Percentiles rank a stretch among this genome's conserved stretches.
Conservation (phyloP, 225 moss, liverwort and hornwort species). For the Polytrichum commune region DNA sequence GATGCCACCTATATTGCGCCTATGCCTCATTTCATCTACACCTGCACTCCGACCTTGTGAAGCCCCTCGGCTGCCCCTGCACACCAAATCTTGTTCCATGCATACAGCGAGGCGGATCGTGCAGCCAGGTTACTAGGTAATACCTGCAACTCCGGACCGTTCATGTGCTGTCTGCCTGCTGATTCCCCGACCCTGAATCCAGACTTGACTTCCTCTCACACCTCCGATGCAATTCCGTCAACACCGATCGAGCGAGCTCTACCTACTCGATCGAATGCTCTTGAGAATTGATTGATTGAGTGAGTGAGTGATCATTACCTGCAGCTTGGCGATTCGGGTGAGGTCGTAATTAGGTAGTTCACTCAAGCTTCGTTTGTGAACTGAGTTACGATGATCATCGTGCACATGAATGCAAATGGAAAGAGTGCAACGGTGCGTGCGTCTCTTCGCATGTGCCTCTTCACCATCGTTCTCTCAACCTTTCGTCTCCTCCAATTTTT, state of each 20-base stretch:
- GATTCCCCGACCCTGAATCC: not conserved
- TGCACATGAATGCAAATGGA: not conserved
- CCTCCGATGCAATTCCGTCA: not conserved
- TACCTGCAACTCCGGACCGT: not conserved
- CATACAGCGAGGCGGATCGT: conserved; percentile 5
- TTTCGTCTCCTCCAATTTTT: too few species aligned
- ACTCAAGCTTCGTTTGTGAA: not conserved
- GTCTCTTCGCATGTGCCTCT: conserved; percentile 1
- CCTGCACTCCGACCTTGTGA: conserved; percentile 8
- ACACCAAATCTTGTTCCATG: conserved; percentile 18
- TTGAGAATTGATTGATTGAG: not conserved
- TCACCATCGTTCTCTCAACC: not conserved
- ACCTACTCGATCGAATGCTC: not conserved
- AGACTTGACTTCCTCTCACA: not conserved
- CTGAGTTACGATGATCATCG: not conserved
- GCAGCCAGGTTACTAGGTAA: not conserved
- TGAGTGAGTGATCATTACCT: not conserved
- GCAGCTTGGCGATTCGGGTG: not conserved
- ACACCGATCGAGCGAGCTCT: not conserved
- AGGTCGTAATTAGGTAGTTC: not conserved
- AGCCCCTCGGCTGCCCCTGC: conserved; percentile 10
- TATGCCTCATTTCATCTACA: conserved; percentile 48
- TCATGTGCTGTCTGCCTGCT: not conserved
- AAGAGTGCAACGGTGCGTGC: not conserved
- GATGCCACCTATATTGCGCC: not conserved